Evolutionary conservation across 106 monocot genomes (phyloP).

Genomic region (Triglochin maritima): DNA sequence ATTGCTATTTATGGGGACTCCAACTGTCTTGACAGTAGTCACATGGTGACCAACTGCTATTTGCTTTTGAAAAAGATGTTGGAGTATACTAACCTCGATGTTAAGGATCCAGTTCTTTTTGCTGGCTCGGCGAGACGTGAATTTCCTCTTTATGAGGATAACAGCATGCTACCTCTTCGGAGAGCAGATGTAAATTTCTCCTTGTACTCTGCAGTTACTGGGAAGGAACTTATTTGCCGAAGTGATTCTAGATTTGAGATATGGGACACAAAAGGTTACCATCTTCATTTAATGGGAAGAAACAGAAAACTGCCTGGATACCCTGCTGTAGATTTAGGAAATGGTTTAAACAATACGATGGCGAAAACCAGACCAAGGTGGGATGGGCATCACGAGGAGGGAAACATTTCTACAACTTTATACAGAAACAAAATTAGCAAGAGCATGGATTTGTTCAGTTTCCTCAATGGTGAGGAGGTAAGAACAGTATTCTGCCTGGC

Average conservation of each 20-base stretch:
- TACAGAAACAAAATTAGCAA: slow-evolving; percentile 23
- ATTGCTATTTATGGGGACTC: slow-evolving; percentile 94
- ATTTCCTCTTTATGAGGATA: slow-evolving; percentile 41
- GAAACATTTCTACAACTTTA: slow-evolving; percentile 9
- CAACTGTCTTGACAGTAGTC: slow-evolving; percentile 96
- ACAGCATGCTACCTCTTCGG: slow-evolving; percentile 44
- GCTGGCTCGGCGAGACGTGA: slow-evolving; percentile 48
- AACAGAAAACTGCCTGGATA: slow-evolving; percentile 75
- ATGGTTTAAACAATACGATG: slow-evolving; percentile 18
- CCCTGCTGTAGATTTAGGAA: slow-evolving; percentile 12
- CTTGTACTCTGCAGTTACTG: slow-evolving; percentile 59
- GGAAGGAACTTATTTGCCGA: slow-evolving; percentile 73
- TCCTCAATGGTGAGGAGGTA: slow-evolving; percentile 73
- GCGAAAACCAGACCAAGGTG: slow-evolving; percentile 2
- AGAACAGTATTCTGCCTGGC: neutral
- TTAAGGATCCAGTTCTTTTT: slow-evolving; percentile 81
- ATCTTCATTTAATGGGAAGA: slow-evolving; percentile 40
- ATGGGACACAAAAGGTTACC: slow-evolving; percentile 74
- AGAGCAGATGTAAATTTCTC: slow-evolving; percentile 93
- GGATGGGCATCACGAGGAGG: slow-evolving; percentile 9
- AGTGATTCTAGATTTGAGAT: slow-evolving; percentile 83
- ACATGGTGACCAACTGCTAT: slow-evolving; percentile 97
- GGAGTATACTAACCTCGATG: slow-evolving; percentile 65
- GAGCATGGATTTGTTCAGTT: slow-evolving; percentile 46
- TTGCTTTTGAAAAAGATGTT: slow-evolving; percentile 84